Evolutionary conservation across 768 basidiomycete species (phyloP).

Genomic region (Candolleomyces eurysporus): DNA sequence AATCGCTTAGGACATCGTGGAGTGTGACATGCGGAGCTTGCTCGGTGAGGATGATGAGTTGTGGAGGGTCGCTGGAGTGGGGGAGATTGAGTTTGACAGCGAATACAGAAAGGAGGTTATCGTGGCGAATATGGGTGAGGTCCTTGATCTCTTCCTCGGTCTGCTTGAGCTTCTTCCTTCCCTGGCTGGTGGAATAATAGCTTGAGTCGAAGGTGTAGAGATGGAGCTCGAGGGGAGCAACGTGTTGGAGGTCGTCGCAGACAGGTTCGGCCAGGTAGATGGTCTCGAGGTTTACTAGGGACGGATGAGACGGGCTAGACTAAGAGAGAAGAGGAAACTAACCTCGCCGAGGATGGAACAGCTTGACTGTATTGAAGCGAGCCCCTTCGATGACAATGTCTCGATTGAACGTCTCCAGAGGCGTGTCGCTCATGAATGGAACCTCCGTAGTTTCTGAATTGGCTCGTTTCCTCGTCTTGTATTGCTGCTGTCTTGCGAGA

Average conservation of each 20-base stretch:
- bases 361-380: constrained; percentile 60
- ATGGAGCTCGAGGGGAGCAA: constrained; percentile 65
- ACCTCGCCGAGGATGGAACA: constrained; percentile 75
- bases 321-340: constrained; percentile 14
- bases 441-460: constrained; percentile 72
- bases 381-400: constrained; percentile 60
- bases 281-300: constrained; percentile 59
- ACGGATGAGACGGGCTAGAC: neutral
- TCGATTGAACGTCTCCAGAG: constrained; percentile 58
- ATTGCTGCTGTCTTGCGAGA: constrained; percentile 50
- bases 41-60: constrained; percentile 69
- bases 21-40: constrained; percentile 64
- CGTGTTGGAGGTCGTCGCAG: constrained; percentile 56
- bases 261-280: constrained; percentile 75
- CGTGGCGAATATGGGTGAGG: constrained; percentile 56
- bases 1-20: constrained; percentile 74
- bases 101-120: constrained; percentile 63
- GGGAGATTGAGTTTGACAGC: constrained; percentile 64
- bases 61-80: constrained; percentile 45
- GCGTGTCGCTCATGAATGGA: constrained; percentile 44
- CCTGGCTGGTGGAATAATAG: constrained; percentile 70
- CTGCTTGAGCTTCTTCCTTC: constrained; percentile 67
- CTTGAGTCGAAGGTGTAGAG: constrained; percentile 62
- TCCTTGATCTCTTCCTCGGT: constrained; percentile 65
- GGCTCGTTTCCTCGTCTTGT: constrained; percentile 58